phyloP scores from a whole-genome alignment of 306 rosid genomes.

The Crataegus laevigata region DNA sequence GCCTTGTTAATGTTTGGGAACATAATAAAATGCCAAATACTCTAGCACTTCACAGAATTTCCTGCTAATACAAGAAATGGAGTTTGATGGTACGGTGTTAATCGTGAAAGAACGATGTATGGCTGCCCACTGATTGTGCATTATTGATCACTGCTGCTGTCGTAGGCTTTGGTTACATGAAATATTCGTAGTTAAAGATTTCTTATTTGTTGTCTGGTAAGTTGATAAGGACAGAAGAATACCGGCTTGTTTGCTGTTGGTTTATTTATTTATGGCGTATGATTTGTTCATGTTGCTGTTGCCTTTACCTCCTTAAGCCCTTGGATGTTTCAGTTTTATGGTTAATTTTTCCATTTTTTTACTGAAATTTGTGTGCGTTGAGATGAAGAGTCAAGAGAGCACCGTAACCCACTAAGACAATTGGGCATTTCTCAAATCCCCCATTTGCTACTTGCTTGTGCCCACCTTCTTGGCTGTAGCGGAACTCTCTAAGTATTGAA shows the following conservation, averaged over 20 bases:
- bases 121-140: neutral
- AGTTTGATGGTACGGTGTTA: neutral
- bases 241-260: neutral
- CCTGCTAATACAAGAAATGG: neutral
- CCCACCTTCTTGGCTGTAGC: neutral
- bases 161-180: neutral
- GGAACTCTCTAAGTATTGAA: neutral
- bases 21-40: neutral
- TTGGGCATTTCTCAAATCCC: neutral
- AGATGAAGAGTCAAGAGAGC: neutral
- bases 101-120: neutral
- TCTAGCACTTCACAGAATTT: neutral
- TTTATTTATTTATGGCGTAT: neutral
- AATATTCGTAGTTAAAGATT: neutral
- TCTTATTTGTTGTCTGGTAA: neutral
- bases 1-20: neutral
- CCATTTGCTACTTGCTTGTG: neutral
- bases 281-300: neutral
- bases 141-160: neutral
- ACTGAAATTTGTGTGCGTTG: neutral
- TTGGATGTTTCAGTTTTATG: neutral
- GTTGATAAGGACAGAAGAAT: neutral
- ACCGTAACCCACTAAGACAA: neutral
- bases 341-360: neutral
- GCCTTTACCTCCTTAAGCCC: neutral